Conservation (phyloP, 208 protist genomes). For the Wallacemonas sp. region DNA sequence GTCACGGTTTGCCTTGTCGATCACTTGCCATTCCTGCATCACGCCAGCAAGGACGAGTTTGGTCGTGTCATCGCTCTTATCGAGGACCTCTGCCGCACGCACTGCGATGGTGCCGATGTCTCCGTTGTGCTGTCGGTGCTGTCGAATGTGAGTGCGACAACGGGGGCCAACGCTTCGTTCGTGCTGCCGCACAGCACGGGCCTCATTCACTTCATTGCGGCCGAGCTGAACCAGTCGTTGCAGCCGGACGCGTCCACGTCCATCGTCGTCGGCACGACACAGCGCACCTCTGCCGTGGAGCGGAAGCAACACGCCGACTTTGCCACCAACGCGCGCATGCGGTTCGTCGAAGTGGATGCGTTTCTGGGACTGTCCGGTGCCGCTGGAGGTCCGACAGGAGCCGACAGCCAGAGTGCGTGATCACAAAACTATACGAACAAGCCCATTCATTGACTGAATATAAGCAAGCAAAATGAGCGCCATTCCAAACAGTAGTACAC, state of each 20-base stretch:
- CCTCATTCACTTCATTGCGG: conserved; percentile 57
- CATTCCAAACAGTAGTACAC: too few species aligned
- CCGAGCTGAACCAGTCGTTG: conserved; percentile 69
- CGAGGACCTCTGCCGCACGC: conserved; percentile 21
- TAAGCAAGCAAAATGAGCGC: too few species aligned
- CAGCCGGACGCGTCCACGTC: conserved; percentile 45
- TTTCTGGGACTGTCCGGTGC: conserved; percentile 18
- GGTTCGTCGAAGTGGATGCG: conserved; percentile 34
- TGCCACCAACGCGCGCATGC: conserved; percentile 30
- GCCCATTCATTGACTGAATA: too few species aligned
- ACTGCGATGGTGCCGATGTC: conserved; percentile 23
- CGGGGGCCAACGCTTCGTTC: conserved; percentile 37
- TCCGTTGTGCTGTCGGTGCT: conserved; percentile 77
- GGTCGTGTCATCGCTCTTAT: conserved; percentile 45
- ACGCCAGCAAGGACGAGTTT: conserved; percentile 61
- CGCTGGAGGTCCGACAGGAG: too few species aligned
- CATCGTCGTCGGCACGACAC: conserved; percentile 59
- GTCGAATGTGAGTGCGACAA: conserved; percentile 60
- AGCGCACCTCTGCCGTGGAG: conserved; percentile 19
- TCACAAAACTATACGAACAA: too few species aligned
- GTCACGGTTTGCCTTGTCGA: conserved; percentile 79
- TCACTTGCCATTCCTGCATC: conserved; percentile 79
- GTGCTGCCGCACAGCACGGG: conserved; percentile 56
- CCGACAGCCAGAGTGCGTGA: too few species aligned
- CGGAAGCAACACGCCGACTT: conserved; percentile 32